Percentiles rank a stretch among this genome's conserved stretches.
Evolutionary conservation across 176 grass and related monocot genomes (phyloP).

Genomic region (Triticum monococcum): DNA sequence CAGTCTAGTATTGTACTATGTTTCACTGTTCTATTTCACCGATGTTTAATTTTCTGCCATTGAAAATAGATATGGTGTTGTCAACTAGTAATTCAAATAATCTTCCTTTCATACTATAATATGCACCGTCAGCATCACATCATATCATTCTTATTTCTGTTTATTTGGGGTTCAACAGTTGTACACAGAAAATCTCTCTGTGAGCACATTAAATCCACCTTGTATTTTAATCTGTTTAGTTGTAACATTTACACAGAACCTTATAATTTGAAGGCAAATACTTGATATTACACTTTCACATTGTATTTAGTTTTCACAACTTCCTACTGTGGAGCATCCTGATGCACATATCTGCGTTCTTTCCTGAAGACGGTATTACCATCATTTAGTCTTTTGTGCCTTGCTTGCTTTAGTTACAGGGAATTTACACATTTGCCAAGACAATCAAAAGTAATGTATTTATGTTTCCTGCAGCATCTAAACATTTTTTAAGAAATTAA

Average conservation of each 20-base stretch:
- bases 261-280: neutral
- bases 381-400: constrained; percentile 5
- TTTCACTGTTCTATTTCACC: neutral
- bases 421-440: neutral
- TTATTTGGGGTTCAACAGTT: neutral
- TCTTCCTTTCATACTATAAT: constrained; percentile 17
- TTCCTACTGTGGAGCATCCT: neutral
- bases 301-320: neutral
- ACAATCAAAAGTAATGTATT: neutral
- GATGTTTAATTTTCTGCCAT: constrained; percentile 10
- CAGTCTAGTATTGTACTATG: neutral
- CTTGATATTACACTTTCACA: neutral
- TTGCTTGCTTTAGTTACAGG: neutral
- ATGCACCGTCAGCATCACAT: neutral
- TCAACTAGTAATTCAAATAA: neutral
- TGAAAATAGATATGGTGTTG: constrained; percentile 3
- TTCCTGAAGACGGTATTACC: neutral
- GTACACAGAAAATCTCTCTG: neutral
- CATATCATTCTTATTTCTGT: neutral
- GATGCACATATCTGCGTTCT: neutral
- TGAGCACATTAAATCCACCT: neutral
- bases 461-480: constrained; percentile 5
- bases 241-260: neutral
- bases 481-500: neutral
- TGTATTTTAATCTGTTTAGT: neutral